Percentiles rank a stretch among this genome's conserved stretches.
Conservation (phyloP, 1,284 basidiomycete species). For the Tilletia setariae region DNA sequence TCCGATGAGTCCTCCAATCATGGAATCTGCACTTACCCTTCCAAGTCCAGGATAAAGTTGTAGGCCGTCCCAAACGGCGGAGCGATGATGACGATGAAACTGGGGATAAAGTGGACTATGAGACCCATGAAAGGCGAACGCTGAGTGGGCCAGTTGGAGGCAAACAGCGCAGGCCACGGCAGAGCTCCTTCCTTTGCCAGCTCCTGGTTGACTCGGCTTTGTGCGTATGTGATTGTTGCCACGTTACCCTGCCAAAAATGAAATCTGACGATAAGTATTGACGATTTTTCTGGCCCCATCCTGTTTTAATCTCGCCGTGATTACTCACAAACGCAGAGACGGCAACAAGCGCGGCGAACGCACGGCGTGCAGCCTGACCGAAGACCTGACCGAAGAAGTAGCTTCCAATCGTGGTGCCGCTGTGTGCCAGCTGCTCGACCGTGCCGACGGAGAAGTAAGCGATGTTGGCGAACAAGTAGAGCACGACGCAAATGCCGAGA, state of each 20-base stretch:
- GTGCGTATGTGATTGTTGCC: conserved; percentile 58
- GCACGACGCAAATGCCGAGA: conserved; percentile 58
- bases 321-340: conserved; percentile 55
- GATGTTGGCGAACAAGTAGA: conserved; percentile 61
- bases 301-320: no score
- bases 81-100: conserved; percentile 61
- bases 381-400: conserved; percentile 64
- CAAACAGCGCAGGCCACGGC: conserved; percentile 59
- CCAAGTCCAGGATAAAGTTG: conserved; percentile 53
- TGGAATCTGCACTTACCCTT: not conserved
- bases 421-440: conserved; percentile 58
- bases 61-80: conserved; percentile 58
- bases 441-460: conserved; percentile 59
- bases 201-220: conserved; percentile 61
- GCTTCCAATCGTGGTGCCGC: conserved; percentile 61
- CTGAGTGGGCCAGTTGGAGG: conserved; percentile 60
- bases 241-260: conserved; percentile 50
- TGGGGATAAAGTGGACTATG: conserved; percentile 55
- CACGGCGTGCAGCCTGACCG: conserved; percentile 58
- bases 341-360: conserved; percentile 61
- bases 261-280: no score
- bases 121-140: conserved; percentile 59
- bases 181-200: conserved; percentile 63
- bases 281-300: no score
- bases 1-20: no score